Percentiles rank a stretch among this genome's conserved stretches.
Conservation (phyloP, 345 rosid species). For the Gossypium sturtianum region DNA sequence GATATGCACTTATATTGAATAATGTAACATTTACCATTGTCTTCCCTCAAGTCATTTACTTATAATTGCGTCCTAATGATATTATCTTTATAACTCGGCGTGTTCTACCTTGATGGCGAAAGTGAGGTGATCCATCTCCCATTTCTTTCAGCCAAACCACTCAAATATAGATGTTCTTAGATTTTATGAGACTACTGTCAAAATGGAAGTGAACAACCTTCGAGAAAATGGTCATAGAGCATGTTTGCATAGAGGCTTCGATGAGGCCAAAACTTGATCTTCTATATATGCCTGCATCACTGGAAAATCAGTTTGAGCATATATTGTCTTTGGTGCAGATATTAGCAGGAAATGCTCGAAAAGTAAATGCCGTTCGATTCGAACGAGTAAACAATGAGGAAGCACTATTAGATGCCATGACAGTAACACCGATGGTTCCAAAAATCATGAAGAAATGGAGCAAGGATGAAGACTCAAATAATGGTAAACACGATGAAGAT, state of each 20-base stretch:
- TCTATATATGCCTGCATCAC: too few species aligned
- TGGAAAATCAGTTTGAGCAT: neutral
- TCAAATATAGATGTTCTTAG: too few species aligned
- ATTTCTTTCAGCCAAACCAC: too few species aligned
- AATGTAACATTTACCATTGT: neutral
- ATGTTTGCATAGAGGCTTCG: too few species aligned
- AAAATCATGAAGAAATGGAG: conserved; percentile 68
- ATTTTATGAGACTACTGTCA: too few species aligned
- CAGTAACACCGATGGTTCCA: conserved; percentile 66
- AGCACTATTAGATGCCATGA: conserved; percentile 45
- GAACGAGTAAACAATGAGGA: conserved; percentile 57
- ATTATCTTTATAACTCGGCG: too few species aligned
- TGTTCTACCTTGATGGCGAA: too few species aligned
- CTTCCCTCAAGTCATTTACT: neutral
- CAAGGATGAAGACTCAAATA: conserved; percentile 46
- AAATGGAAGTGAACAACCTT: too few species aligned
- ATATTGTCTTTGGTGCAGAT: conserved; percentile 40
- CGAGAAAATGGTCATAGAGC: too few species aligned
- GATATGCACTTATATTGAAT: neutral
- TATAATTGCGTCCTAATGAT: neutral
- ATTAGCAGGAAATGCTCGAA: conserved; percentile 93
- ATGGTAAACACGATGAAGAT: conserved; percentile 27
- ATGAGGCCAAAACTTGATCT: too few species aligned
- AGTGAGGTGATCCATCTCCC: too few species aligned
- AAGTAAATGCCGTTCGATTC: conserved; percentile 85